phyloP scores from a whole-genome alignment of 208 protist genomes.

The Trypanosoma melophagium region DNA sequence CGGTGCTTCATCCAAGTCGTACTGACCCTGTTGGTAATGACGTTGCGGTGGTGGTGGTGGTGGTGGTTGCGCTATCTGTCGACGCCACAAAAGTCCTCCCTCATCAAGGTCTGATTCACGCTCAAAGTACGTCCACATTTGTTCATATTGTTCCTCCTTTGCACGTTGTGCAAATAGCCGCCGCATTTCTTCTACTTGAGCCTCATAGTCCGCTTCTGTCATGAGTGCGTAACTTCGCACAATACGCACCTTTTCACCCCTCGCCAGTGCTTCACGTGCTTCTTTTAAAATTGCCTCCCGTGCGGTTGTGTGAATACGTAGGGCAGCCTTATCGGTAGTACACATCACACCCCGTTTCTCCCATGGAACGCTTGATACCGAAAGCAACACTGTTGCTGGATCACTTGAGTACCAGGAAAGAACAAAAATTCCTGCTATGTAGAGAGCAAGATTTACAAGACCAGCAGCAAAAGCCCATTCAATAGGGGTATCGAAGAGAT shows the following conservation, averaged over 20 bases:
- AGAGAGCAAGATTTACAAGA: slow-evolving; percentile 52
- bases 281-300: slow-evolving; percentile 82
- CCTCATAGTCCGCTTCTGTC: slow-evolving; percentile 78
- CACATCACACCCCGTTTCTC: slow-evolving; percentile 61
- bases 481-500: slow-evolving; percentile 66
- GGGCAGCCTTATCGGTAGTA: slow-evolving; percentile 62
- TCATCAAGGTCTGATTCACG: slow-evolving; percentile 63
- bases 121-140: slow-evolving; percentile 67
- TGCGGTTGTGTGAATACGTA: slow-evolving; percentile 81
- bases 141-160: slow-evolving; percentile 79
- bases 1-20: slow-evolving; percentile 23
- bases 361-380: slow-evolving; percentile 79
- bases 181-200: slow-evolving; percentile 75
- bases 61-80: slow-evolving; percentile 18
- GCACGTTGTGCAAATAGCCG: slow-evolving; percentile 49
- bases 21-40: not conserved
- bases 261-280: slow-evolving; percentile 58
- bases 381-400: slow-evolving; percentile 57
- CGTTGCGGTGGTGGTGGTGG: slow-evolving; percentile 13
- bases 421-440: slow-evolving; percentile 37
- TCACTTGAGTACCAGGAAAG: slow-evolving; percentile 54
- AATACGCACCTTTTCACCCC: slow-evolving; percentile 78
- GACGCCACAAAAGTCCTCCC: slow-evolving; percentile 50
- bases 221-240: slow-evolving; percentile 85
- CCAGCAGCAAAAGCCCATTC: slow-evolving; percentile 73